Evolutionary conservation across 2,329 filamentous ascomycete species (phyloP), one percentile per base, ranked within the genome.

Genomic region (Cordyceps farinosa): DNA sequence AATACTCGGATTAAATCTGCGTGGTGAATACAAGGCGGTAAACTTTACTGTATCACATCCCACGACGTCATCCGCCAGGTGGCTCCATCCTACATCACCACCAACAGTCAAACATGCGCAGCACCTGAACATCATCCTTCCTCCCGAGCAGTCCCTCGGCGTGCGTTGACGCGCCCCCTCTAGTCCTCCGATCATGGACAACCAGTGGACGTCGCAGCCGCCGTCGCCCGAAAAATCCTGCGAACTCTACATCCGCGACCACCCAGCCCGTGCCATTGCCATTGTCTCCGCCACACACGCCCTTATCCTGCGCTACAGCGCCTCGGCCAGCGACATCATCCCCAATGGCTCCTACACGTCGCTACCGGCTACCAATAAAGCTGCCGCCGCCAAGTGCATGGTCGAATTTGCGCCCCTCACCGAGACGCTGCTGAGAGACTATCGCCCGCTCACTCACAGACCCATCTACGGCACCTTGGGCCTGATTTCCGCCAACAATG

Each of bases 381-480:
- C 78, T 73, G 67, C 76, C 73, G 68, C 84, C 69, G 76, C 87
- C 75, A 84, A 84, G 69, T 97, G 92, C 80, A 92, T 96, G 82
- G 92, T 97, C 68, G 92, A 97, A 75, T 97, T 97, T 74, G 81
- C 87, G 13, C 81, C 85, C 10, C 76, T 85, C 45, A 82, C 86
- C 42, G 80, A 84, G 52, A 80, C 87, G 62, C 84, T 95, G 66
- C 80, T 96, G 65, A 84, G 81, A 69, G 89, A 92, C 66, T 97
- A 94, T 76, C 87, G 91, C 50, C 83, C 88, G 13, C 79, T 97
- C 64, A 90, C 87, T 36, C 84, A 87, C 22, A 82, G 90, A 53
- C 87, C 88, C 17, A 89, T 93, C 40, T 88, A 92, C 72, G 94
- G 94, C 62, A 98, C 93, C 0, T 80, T 98, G 52, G 94, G 94